Percentiles rank a stretch among this genome's conserved stretches.
phyloP scores from a whole-genome alignment of 169 alveolate genomes.

The Plasmodium adleri region DNA sequence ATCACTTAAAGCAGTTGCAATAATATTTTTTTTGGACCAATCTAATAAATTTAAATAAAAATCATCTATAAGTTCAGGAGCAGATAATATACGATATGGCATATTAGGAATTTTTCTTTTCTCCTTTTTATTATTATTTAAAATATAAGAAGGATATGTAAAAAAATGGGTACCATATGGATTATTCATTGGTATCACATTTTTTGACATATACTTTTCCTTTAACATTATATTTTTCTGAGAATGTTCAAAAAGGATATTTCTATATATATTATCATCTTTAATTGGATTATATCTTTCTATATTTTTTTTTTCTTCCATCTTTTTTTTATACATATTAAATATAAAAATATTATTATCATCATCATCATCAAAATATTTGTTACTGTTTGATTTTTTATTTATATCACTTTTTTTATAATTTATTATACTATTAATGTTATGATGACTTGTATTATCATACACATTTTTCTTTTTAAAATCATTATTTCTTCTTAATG shows the following conservation, averaged over 20 bases:
- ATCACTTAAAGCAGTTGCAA: constrained; percentile 87
- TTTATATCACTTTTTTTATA: background rate
- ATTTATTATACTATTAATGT: background rate
- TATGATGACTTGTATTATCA: background rate
- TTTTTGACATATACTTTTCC: background rate
- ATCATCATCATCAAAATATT: background rate
- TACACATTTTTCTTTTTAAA: background rate
- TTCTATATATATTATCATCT: background rate
- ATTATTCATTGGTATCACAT: background rate
- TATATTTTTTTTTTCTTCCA: background rate
- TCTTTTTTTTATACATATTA: background rate
- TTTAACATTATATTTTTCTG: background rate
- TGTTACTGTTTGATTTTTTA: background rate
- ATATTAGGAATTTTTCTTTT: constrained; percentile 71
- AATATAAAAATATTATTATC: background rate
- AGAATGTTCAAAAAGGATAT: constrained; percentile 31
- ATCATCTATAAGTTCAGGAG: constrained; percentile 90
- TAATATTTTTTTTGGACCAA: constrained; percentile 86
- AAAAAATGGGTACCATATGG: background rate
- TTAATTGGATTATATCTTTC: background rate
- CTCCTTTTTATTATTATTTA: constrained; percentile 10
- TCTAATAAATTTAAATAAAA: constrained; percentile 88
- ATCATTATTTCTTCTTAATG: constrained; percentile 24
- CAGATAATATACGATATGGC: constrained; percentile 77
- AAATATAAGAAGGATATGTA: constrained; percentile 19